These are phyloP conservation scores for Rhizopogon rudus DNA, from an alignment of 768 basidiomycete genomes.

Conservation along the genomic window DNA sequence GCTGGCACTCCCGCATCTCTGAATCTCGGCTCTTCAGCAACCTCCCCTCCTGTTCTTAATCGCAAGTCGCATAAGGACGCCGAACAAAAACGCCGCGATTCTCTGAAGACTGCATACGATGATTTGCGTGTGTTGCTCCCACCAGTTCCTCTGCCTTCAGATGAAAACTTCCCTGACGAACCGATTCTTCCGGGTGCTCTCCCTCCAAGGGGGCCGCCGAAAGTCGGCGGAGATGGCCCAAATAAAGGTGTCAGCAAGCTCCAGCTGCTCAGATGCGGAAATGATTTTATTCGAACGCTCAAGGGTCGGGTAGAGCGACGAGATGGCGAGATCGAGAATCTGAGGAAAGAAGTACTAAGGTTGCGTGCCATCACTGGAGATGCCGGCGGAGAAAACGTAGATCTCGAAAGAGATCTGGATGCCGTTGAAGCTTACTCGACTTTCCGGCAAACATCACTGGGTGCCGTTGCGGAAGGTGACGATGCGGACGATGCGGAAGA, in stretches of 20 bases:
- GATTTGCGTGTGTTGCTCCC: constrained; percentile 81
- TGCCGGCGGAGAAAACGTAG: constrained; percentile 19
- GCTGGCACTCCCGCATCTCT: constrained; percentile 29
- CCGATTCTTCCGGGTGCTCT: constrained; percentile 82
- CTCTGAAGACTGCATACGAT: constrained; percentile 90
- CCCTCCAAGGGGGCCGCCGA: constrained; percentile 85
- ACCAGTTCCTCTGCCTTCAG: constrained; percentile 78
- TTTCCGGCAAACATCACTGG: constrained; percentile 14
- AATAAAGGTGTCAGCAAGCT: constrained; percentile 94
- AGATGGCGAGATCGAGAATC: constrained; percentile 67
- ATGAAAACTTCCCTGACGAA: constrained; percentile 65
- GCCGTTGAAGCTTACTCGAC: constrained; percentile 18
- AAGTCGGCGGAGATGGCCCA: constrained; percentile 83
- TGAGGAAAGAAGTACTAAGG: constrained; percentile 63
- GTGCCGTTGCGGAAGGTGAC: constrained; percentile 30
- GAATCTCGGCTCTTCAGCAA: constrained; percentile 16
- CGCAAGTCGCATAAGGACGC: constrained; percentile 93
- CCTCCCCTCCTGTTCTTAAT: constrained; percentile 39
- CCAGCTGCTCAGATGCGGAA: constrained; percentile 85
- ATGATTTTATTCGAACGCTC: constrained; percentile 78
- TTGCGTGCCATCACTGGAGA: constrained; percentile 38
- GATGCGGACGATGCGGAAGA: constrained; percentile 21
- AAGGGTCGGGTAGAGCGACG: constrained; percentile 74
- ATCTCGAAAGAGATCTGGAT: constrained; percentile 26
- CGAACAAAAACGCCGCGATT: constrained; percentile 96